A percentile compares a stretch with the other conserved stretches of the same genome.
Conservation (phyloP, 2,329 filamentous ascomycete genomes). For the Dactylella cylindrospora region DNA sequence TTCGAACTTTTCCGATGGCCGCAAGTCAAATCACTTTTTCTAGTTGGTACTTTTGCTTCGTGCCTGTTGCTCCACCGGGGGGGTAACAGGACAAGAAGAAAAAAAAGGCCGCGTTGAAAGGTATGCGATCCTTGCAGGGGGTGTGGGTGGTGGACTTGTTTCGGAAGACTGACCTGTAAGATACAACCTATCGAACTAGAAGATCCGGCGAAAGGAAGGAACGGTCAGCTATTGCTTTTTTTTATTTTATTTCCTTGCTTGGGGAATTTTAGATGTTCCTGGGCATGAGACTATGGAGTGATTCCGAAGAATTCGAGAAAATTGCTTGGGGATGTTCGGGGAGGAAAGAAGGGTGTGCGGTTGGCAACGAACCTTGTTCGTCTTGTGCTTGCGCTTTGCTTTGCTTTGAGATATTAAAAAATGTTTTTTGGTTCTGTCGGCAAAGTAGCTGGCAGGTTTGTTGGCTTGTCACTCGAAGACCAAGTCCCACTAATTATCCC, state of each 20-base stretch:
- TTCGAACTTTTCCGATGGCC: conserved; percentile 38
- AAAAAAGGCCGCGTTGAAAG: conserved; percentile 42
- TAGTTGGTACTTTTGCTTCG: too few relatives aligned
- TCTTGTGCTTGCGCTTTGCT: conserved; percentile 20
- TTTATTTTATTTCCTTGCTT: too few relatives aligned
- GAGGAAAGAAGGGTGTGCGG: conserved; percentile 12
- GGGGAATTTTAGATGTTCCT: conserved; percentile 34
- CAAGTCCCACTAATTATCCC: too few relatives aligned
- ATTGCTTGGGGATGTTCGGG: too few relatives aligned
- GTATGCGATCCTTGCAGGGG: conserved; percentile 36
- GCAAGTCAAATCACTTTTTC: too few relatives aligned
- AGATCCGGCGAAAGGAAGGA: conserved; percentile 11
- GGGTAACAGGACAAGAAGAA: conserved; percentile 15
- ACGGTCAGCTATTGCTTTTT: conserved; percentile 40
- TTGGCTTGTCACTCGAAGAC: too few relatives aligned
- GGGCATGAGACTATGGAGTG: conserved; percentile 18
- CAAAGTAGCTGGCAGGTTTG: too few relatives aligned
- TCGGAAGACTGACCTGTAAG: conserved; percentile 37
- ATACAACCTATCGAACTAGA: conserved; percentile 22
- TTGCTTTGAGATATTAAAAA: conserved; percentile 34
- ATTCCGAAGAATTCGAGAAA: conserved; percentile 42
- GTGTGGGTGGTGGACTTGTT: too few relatives aligned
- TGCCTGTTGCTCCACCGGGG: conserved; percentile 24
- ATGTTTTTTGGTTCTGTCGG: too few relatives aligned
- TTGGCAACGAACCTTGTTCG: conserved; percentile 27